Base-by-base conservation (phyloP, 371 early-diverging fungal genomes). In the Rhizomucor pusillus region DNA sequence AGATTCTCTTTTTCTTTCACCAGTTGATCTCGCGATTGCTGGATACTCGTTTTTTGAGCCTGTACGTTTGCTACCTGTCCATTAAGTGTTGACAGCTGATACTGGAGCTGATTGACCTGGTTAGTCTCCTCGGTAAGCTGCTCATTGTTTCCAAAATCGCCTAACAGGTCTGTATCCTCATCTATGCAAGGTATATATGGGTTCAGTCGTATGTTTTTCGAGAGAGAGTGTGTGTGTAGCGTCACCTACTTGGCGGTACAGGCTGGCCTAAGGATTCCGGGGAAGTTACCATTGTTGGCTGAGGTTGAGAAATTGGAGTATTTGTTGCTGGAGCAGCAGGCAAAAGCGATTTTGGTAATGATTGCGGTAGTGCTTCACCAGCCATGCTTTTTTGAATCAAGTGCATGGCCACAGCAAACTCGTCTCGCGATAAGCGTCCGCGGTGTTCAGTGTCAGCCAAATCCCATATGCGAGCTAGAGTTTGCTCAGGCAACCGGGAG, bases 341-440 rank as follows among this genome's bases (percentile, higher is more conserved):
- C 1, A 79, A 23, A 24, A 85, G 56, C 0, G 73, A 66, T 3
- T 64, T 12, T 12, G 97, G 95, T 24, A 96, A 65, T 1, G 61
- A 55, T 0, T 59, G 54, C 10, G 97, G 95, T 18, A 97, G 62
- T 14, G 75, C 78, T 16, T 78, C 73, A 9, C 95, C 95, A 19
- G 70, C 73, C 11, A 91, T 67, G 24, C 89, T 85, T n/a, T 82
- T 71, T 62, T 90, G 86, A 44, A 95, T 88, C 19, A 95, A 65
- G 70, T 94, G 90, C 94, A 97, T 94, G 3, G 95, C 95, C n/a
- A 94, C 88, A 7, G 93, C 90, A 69, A 95, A 97, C 67, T 95
- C 94, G 60, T 93, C 88, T n/a, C 83, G 56, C 57, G 89, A 88
- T 45, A 97, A 81, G 40, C 86, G 81, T 23, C 93, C 95, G 43